These are phyloP conservation scores for Musa beccarii DNA, from an alignment of 176 grass and related monocot genomes.

Conservation along the genomic window DNA sequence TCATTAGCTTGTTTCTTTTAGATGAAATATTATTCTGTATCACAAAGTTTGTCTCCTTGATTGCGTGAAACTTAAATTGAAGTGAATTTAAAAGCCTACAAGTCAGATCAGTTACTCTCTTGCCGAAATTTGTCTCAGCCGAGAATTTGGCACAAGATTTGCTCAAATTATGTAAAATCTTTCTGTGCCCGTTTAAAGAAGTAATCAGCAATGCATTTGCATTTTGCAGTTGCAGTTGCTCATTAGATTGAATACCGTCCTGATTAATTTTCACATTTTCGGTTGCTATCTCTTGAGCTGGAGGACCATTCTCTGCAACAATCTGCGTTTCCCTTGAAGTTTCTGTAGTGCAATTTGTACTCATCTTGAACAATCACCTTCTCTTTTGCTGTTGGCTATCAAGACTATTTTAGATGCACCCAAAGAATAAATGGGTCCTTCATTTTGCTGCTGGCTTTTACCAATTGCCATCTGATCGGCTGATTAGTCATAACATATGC, in stretches of 20 bases:
- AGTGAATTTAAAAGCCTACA: not conserved
- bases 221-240: slow-evolving; percentile 28
- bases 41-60: too few species aligned
- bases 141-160: not conserved
- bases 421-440: too few species aligned
- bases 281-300: slow-evolving; percentile 76
- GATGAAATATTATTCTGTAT: too few species aligned
- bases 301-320: slow-evolving; percentile 67
- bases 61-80: too few species aligned
- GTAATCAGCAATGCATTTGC: not conserved
- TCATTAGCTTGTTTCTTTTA: too few species aligned
- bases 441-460: too few species aligned
- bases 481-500: not conserved
- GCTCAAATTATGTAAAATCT: not conserved
- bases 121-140: not conserved
- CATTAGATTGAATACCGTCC: not conserved
- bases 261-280: slow-evolving; percentile 42
- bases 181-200: not conserved
- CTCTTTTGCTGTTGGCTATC: not conserved
- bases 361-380: not conserved
- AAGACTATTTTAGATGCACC: not conserved
- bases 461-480: too few species aligned
- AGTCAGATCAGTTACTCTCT: not conserved
- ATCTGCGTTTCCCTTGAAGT: not conserved
- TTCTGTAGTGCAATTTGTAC: slow-evolving; percentile 3